Percentiles rank a stretch among this genome's conserved stretches.
These are phyloP conservation scores for Diversispora eburnea DNA, from an alignment of 192 early-diverging fungal genomes.

Conservation along the genomic window DNA sequence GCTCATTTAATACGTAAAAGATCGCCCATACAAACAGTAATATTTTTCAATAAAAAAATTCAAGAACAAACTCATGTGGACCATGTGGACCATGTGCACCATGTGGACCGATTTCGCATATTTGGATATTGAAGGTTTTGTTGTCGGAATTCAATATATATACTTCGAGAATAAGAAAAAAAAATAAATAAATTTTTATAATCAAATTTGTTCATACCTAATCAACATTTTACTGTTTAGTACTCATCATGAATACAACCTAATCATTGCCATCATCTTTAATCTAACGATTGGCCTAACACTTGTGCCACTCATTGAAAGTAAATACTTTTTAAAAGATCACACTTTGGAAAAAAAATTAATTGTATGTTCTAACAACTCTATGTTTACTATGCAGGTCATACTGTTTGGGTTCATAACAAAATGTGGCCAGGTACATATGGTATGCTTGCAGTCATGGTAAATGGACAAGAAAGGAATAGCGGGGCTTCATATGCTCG, in stretches of 20 bases:
- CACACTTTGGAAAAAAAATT: slow-evolving; percentile 8
- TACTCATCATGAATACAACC: background rate
- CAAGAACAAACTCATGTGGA: too few relatives aligned
- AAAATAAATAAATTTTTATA: too few relatives aligned
- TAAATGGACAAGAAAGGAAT: background rate
- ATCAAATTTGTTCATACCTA: too few relatives aligned
- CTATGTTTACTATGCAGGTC: background rate
- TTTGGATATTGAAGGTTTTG: too few relatives aligned
- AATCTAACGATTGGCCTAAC: slow-evolving; percentile 3
- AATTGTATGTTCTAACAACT: slow-evolving; percentile 13
- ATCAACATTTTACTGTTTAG: background rate
- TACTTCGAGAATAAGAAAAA: too few relatives aligned
- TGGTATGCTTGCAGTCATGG: background rate
- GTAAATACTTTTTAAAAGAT: slow-evolving; percentile 4
- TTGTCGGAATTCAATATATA: too few relatives aligned
- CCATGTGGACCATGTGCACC: too few relatives aligned
- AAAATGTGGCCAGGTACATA: background rate
- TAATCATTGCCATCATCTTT: background rate
- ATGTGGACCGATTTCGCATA: too few relatives aligned
- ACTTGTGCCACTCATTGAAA: slow-evolving; percentile 3
- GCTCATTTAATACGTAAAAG: too few relatives aligned
- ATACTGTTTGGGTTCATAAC: background rate
- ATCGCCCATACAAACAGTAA: too few relatives aligned
- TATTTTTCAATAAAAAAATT: too few relatives aligned
- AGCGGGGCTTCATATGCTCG: background rate